A percentile compares a stretch with the other conserved stretches of the same genome.
Evolutionary conservation across 768 basidiomycete genomes (phyloP).

Genomic region (Podaxis rugospora): DNA sequence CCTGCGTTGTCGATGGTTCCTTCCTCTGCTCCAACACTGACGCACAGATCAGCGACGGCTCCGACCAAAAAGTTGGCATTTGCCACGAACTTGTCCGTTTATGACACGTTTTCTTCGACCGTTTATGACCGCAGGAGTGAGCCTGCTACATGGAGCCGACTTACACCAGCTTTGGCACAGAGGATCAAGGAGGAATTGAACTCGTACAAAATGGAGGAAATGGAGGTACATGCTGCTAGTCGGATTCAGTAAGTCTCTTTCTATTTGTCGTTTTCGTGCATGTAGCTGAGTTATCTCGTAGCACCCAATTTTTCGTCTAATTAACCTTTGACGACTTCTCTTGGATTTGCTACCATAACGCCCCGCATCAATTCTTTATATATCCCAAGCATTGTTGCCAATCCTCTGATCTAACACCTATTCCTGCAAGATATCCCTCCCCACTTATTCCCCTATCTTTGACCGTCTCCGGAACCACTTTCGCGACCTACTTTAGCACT

Average conservation of each 20-base stretch:
- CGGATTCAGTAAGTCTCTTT: conserved; percentile 74
- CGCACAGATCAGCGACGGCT: conserved; percentile 69
- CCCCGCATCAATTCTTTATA: conserved; percentile 17
- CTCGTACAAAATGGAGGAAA: conserved; percentile 99
- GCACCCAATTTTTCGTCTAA: conserved; percentile 90
- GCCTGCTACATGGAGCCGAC: conserved; percentile 93
- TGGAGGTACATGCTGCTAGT: conserved; percentile 95
- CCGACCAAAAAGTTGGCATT: conserved; percentile 77
- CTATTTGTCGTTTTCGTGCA: conserved; percentile 1
- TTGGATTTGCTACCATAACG: conserved; percentile 24
- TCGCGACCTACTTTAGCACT: neutral
- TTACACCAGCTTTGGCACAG: conserved; percentile 94
- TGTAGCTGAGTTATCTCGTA: conserved; percentile 22
- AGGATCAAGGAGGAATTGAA: conserved; percentile 98
- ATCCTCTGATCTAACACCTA: conserved; percentile 23
- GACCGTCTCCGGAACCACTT: conserved; percentile 8
- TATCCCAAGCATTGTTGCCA: conserved; percentile 21
- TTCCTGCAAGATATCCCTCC: conserved; percentile 15
- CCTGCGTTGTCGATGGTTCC: conserved; percentile 71
- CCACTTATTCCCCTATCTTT: conserved; percentile 9
- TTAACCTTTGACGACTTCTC: conserved; percentile 18
- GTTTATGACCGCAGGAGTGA: conserved; percentile 95
- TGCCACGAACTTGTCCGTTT: conserved; percentile 89
- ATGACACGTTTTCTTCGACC: conserved; percentile 89
- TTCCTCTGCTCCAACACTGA: conserved; percentile 44